Percentiles rank a stretch among this genome's conserved stretches.
These are phyloP conservation scores for Pseudopediastrum boryanum DNA, from an alignment of 139 green algal genomes.

Conservation along the genomic window DNA sequence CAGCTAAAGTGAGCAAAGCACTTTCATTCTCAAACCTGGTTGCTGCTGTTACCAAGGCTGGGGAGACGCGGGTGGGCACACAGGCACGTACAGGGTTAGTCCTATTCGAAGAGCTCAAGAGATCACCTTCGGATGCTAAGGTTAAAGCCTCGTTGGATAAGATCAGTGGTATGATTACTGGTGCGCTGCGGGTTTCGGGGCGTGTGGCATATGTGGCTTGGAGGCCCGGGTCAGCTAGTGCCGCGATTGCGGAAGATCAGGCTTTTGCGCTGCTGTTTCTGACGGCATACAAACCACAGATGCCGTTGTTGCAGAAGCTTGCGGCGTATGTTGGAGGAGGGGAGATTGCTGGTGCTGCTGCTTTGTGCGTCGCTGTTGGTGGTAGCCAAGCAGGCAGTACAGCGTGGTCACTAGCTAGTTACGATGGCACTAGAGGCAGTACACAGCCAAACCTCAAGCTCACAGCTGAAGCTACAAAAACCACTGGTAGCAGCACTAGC, in stretches of 20 bases:
- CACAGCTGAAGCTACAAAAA: not conserved
- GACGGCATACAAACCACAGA: not conserved
- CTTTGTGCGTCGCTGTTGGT: not conserved
- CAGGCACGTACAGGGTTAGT: constrained; percentile 10
- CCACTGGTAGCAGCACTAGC: not conserved
- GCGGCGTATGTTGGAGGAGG: constrained; percentile 38
- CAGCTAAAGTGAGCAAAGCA: constrained; percentile 8
- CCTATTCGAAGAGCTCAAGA: not conserved
- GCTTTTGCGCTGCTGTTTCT: constrained; percentile 35
- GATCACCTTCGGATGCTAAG: not conserved
- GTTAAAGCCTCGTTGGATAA: constrained; percentile 15
- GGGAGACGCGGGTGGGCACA: constrained; percentile 1
- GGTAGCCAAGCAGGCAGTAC: constrained; percentile 1
- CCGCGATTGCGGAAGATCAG: constrained; percentile 27
- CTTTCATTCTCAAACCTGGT: constrained; percentile 18
- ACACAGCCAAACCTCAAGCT: constrained; percentile 24
- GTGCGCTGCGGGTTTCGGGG: constrained; percentile 37
- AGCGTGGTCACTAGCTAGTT: constrained; percentile 38
- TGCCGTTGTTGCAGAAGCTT: constrained; percentile 46
- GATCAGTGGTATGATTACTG: not conserved
- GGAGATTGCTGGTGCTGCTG: not conserved
- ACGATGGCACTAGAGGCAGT: constrained; percentile 44
- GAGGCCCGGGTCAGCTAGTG: not conserved
- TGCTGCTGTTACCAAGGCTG: not conserved
- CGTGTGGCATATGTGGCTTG: constrained; percentile 53